Evolutionary conservation across 106 monocot species (phyloP).

Genomic region (Dendrobium nobile): DNA sequence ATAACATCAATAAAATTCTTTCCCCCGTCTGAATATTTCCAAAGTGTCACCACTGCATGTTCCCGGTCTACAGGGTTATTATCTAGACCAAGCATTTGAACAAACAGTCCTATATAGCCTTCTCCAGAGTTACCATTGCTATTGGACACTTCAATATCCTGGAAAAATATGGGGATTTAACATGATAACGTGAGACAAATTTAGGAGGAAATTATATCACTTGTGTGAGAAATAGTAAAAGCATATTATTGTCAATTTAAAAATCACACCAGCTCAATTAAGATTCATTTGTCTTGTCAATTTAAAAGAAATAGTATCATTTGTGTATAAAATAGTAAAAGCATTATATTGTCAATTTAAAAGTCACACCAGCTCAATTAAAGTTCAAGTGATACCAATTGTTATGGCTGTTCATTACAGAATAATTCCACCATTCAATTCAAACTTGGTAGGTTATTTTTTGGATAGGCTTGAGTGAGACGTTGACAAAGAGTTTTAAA

Average conservation of each 20-base stretch:
- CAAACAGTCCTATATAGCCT: constrained; percentile 69
- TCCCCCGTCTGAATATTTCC: constrained; percentile 76
- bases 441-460: neutral
- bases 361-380: neutral
- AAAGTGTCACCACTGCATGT: constrained; percentile 64
- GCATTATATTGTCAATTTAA: neutral
- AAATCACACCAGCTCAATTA: neutral
- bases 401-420: neutral
- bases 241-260: neutral
- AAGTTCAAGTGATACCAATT: neutral
- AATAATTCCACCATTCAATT: neutral
- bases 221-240: neutral
- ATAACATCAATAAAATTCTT: constrained; percentile 62
- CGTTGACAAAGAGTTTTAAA: too few species aligned
- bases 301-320: neutral
- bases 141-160: constrained; percentile 26
- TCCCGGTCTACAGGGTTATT: constrained; percentile 83
- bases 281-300: too few species aligned
- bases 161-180: constrained; percentile 1
- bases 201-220: neutral
- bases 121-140: constrained; percentile 22
- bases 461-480: too few species aligned
- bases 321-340: neutral
- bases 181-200: neutral
- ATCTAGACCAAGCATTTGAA: constrained; percentile 74